A percentile compares a stretch with the other conserved stretches of the same genome.
Evolutionary conservation across 495 filamentous ascomycete species (phyloP).

Genomic region (Glarea lozoyensis): DNA sequence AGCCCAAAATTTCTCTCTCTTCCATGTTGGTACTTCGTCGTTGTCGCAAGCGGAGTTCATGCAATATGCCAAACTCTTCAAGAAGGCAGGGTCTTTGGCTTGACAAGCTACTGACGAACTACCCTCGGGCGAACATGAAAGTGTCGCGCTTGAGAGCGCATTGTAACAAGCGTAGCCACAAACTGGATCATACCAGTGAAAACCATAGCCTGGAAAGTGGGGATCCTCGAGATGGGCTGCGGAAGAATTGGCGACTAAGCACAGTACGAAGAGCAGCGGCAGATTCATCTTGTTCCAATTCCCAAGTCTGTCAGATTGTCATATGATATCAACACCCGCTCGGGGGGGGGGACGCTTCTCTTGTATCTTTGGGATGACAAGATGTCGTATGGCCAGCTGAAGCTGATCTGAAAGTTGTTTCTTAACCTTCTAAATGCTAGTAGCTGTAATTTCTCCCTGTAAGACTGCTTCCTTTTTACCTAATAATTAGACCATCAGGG

Average conservation of each 20-base stretch:
- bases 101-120: slow-evolving; percentile 24
- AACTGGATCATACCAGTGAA: neutral
- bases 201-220: neutral
- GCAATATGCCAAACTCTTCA: slow-evolving; percentile 32
- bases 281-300: neutral
- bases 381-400: too few species aligned
- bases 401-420: too few species aligned
- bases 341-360: too few species aligned
- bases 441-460: too few species aligned
- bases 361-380: too few species aligned
- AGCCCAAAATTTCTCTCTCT: slow-evolving; percentile 28
- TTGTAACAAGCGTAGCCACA: neutral
- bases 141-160: neutral
- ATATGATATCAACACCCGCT: too few species aligned
- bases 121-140: neutral
- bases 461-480: too few species aligned
- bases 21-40: slow-evolving; percentile 11
- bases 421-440: too few species aligned
- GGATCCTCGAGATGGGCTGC: neutral
- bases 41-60: slow-evolving; percentile 23
- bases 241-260: neutral
- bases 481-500: too few species aligned
- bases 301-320: too few species aligned
- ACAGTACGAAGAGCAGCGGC: neutral
- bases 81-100: slow-evolving; percentile 24